Evolutionary conservation across 2,329 filamentous ascomycete species (phyloP).

Genomic region (Raffaelea ambrosiae): DNA sequence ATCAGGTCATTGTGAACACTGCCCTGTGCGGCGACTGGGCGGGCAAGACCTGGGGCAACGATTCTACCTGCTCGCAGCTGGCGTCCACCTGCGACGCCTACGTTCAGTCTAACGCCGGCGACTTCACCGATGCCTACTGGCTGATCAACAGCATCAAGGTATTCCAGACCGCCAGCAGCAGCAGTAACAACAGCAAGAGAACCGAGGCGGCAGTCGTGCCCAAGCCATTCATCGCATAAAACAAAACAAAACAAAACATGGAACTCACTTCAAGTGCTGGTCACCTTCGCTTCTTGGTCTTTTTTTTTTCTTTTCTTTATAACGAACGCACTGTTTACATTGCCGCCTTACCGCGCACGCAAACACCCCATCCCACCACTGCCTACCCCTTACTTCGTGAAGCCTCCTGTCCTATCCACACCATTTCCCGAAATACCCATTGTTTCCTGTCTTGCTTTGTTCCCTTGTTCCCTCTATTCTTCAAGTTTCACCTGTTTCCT

Average conservation of each 20-base stretch:
- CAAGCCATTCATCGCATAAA: constrained; percentile 7
- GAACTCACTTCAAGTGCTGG: too few relatives aligned
- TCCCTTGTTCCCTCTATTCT: not conserved
- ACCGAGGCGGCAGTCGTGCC: not conserved
- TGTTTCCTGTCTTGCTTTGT: not conserved
- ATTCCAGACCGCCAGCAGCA: constrained; percentile 30
- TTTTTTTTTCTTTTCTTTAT: not conserved
- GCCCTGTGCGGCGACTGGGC: constrained; percentile 89
- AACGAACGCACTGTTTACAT: too few relatives aligned
- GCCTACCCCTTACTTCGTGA: not conserved
- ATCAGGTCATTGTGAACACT: constrained; percentile 74
- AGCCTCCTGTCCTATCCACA: not conserved
- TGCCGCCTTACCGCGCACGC: not conserved
- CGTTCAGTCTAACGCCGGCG: constrained; percentile 61
- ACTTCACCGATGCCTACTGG: constrained; percentile 70
- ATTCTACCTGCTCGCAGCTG: constrained; percentile 48
- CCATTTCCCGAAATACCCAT: not conserved
- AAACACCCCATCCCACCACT: not conserved
- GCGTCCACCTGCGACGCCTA: constrained; percentile 62
- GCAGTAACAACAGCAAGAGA: not conserved
- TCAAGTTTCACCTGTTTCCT: not conserved
- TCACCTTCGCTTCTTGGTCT: not conserved
- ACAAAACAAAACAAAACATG: too few relatives aligned
- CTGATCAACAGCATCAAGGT: constrained; percentile 63
- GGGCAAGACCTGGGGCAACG: constrained; percentile 54